phyloP scores from a whole-genome alignment of 371 early-diverging fungal genomes.

The Syncephalastrum racemosum region DNA sequence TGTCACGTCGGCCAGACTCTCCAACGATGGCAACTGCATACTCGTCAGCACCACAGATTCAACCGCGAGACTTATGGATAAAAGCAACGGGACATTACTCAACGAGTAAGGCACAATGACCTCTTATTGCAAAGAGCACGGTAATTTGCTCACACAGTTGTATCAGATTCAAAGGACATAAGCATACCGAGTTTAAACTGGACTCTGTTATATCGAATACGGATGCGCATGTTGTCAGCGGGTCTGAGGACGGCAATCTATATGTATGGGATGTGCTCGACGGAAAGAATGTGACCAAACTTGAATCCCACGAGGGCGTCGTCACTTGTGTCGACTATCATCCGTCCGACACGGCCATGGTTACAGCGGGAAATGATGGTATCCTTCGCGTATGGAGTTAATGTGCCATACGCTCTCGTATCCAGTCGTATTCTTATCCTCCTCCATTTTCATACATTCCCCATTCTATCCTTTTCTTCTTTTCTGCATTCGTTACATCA shows the following conservation, averaged over 20 bases:
- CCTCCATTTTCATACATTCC: no score
- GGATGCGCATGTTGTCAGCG: conserved; percentile 80
- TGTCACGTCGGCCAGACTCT: conserved; percentile 74
- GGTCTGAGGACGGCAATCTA: conserved; percentile 89
- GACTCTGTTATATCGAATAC: conserved; percentile 66
- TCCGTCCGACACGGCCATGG: conserved; percentile 40
- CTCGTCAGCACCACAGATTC: conserved; percentile 74
- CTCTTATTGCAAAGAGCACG: neutral
- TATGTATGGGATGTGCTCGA: conserved; percentile 85
- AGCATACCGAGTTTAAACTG: conserved; percentile 74
- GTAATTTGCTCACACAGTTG: conserved; percentile 2
- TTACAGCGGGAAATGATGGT: conserved; percentile 39
- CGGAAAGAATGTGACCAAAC: conserved; percentile 28
- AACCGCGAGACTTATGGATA: conserved; percentile 82
- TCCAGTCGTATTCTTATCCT: no score
- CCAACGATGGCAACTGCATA: conserved; percentile 77
- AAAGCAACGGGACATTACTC: conserved; percentile 70
- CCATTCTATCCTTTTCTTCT: no score
- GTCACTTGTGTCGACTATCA: conserved; percentile 45
- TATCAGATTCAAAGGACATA: conserved; percentile 77
- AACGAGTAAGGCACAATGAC: conserved; percentile 62
- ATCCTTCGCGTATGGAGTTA: no score
- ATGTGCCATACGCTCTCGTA: no score
- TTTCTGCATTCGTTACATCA: no score
- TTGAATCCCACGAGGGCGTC: conserved; percentile 35